phyloP scores from a whole-genome alignment of 495 filamentous ascomycete species.

The Neurospora discreta region DNA sequence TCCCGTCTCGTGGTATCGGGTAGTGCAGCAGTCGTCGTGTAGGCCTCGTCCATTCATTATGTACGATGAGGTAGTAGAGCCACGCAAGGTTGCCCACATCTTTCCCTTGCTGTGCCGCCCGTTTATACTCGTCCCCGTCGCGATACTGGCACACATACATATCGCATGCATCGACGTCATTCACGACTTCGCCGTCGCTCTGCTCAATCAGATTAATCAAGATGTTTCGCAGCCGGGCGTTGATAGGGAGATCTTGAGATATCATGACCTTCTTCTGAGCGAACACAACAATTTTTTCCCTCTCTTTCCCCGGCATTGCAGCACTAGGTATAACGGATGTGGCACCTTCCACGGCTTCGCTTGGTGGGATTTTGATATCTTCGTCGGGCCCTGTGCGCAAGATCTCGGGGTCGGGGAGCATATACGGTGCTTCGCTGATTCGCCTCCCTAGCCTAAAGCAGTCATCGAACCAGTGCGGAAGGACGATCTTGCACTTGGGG shows the following conservation, averaged over 20 bases:
- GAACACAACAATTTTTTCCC: constrained; percentile 47
- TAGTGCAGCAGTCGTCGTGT: constrained; percentile 77
- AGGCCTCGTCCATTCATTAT: constrained; percentile 79
- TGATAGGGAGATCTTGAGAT: constrained; percentile 59
- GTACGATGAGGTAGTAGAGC: constrained; percentile 83
- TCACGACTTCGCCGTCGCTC: constrained; percentile 58
- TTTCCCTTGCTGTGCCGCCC: constrained; percentile 61
- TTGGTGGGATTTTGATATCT: constrained; percentile 41
- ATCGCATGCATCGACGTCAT: constrained; percentile 57
- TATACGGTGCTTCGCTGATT: constrained; percentile 81
- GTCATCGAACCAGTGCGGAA: constrained; percentile 98
- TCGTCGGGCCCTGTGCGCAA: constrained; percentile 43
- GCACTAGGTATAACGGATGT: constrained; percentile 49
- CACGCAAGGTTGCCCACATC: constrained; percentile 87
- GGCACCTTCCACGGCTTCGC: constrained; percentile 60
- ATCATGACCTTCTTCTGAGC: constrained; percentile 55
- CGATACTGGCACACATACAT: constrained; percentile 82
- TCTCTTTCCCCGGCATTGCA: constrained; percentile 20
- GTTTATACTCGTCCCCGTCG: constrained; percentile 65
- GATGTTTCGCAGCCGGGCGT: constrained; percentile 49
- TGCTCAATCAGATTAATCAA: constrained; percentile 57
- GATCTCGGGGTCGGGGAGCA: constrained; percentile 77
- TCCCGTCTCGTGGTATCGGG: constrained; percentile 58
- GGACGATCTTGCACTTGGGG: constrained; percentile 66
- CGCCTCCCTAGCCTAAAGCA: constrained; percentile 82